Evolutionary conservation across 1,284 basidiomycete genomes (phyloP).

Genomic region (Trichosporon inkin): DNA sequence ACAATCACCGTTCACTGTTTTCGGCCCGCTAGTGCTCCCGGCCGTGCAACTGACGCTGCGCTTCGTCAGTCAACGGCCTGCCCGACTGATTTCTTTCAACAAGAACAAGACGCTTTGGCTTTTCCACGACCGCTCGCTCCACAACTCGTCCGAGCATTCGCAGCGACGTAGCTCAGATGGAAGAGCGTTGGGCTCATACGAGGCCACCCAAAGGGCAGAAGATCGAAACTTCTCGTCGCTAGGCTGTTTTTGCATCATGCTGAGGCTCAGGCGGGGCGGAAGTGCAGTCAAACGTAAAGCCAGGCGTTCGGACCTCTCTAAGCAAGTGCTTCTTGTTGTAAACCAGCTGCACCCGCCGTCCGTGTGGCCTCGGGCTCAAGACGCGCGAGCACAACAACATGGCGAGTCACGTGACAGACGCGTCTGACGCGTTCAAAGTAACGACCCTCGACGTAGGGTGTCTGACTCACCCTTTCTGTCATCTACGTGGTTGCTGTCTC

Average conservation of each 20-base stretch:
- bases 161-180: constrained; percentile 8
- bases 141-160: no score
- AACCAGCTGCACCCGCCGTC: no score
- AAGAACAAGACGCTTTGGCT: no score
- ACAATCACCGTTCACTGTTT: not conserved
- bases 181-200: constrained; percentile 9
- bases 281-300: no score
- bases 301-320: no score
- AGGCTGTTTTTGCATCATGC: not conserved
- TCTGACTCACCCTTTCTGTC: not conserved
- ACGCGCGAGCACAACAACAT: constrained; percentile 4
- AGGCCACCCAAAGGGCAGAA: constrained; percentile 9
- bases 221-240: constrained; percentile 9
- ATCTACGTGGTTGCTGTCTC: not conserved
- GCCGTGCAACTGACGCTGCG: no score
- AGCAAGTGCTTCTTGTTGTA: no score
- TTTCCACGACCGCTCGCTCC: no score
- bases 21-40: no score
- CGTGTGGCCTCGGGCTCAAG: not conserved
- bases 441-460: not conserved
- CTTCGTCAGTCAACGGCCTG: no score
- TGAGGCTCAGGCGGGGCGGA: no score
- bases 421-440: constrained; percentile 1
- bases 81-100: no score
- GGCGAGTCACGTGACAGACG: constrained; percentile 1